Percentiles rank a stretch among this genome's conserved stretches.
Evolutionary conservation across 495 filamentous ascomycete genomes (phyloP).

Genomic region (Chaetomium fimeti): DNA sequence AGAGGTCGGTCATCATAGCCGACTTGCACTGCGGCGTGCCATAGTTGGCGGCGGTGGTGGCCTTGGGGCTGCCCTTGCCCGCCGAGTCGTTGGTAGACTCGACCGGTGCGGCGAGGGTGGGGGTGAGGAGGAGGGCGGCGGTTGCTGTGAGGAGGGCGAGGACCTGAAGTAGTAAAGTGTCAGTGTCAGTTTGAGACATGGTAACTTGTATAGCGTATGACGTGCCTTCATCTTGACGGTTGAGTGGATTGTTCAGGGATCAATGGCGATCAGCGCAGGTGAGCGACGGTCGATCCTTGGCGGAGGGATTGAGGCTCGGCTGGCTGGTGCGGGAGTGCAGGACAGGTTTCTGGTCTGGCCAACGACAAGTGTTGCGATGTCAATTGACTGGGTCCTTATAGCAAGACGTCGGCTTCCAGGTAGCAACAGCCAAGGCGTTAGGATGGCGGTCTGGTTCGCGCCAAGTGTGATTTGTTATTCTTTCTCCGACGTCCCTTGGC

Average conservation of each 20-base stretch:
- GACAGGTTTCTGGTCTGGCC: not conserved
- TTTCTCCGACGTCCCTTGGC: not conserved
- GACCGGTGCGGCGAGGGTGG: conserved; percentile 8
- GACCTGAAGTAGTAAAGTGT: conserved; percentile 6
- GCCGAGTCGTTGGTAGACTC: not conserved
- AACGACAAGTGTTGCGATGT: not conserved
- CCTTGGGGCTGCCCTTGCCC: not conserved
- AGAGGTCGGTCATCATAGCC: conserved; percentile 19
- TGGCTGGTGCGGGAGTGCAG: not conserved
- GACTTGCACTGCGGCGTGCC: conserved; percentile 26
- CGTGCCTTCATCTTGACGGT: conserved; percentile 19
- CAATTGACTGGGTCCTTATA: not conserved
- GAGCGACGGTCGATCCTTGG: not conserved
- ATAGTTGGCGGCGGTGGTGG: conserved; percentile 4
- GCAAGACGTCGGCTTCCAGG: not conserved
- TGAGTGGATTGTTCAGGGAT: not conserved
- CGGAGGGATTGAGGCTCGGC: not conserved
- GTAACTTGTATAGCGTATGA: not conserved
- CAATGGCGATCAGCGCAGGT: not conserved
- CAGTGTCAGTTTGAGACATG: not conserved
- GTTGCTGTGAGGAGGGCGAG: conserved; percentile 2
- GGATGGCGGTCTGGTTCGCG: not conserved
- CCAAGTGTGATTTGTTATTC: not conserved
- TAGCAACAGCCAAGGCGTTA: not conserved
- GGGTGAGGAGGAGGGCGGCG: conserved; percentile 5